Percentiles rank a stretch among this genome's conserved stretches.
Evolutionary conservation across 345 rosid genomes (phyloP).

Genomic region (Acer campestre): DNA sequence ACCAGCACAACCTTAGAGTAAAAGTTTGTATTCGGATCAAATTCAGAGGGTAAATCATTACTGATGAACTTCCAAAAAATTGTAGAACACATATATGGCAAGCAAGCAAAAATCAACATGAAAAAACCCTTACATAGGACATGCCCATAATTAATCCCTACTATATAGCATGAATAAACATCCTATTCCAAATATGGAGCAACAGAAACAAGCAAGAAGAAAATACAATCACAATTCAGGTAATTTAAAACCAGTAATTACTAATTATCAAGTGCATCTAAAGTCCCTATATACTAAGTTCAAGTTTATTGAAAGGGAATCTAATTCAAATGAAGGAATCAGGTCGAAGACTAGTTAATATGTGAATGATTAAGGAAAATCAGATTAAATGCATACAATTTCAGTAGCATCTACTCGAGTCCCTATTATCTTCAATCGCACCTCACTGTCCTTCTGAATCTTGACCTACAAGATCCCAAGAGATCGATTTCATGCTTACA

Average conservation of each 20-base stretch:
- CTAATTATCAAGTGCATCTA: background rate
- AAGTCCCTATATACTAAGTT: background rate
- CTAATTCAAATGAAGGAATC: background rate
- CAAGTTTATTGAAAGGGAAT: background rate
- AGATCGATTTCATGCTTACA: conserved; percentile 11
- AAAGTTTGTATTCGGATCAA: conserved; percentile 1
- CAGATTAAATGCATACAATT: conserved; percentile 50
- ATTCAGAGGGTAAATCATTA: background rate
- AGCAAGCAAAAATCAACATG: background rate
- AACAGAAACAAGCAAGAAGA: background rate
- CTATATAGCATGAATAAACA: background rate
- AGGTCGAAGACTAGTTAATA: background rate
- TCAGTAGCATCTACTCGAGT: conserved; percentile 92
- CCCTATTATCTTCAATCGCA: conserved; percentile 87
- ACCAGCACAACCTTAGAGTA: background rate
- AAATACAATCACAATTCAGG: background rate
- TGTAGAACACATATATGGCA: background rate
- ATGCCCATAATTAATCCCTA: background rate
- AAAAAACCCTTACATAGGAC: too few species aligned
- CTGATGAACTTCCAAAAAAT: too few species aligned
- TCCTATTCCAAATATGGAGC: background rate
- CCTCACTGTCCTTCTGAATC: conserved; percentile 94
- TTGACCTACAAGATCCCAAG: conserved; percentile 57
- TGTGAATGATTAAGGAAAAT: background rate
- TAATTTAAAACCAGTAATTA: background rate